A percentile compares a stretch with the other conserved stretches of the same genome.
Evolutionary conservation across 2,329 filamentous ascomycete species (phyloP).

Genomic region (Fusarium anthophilum): DNA sequence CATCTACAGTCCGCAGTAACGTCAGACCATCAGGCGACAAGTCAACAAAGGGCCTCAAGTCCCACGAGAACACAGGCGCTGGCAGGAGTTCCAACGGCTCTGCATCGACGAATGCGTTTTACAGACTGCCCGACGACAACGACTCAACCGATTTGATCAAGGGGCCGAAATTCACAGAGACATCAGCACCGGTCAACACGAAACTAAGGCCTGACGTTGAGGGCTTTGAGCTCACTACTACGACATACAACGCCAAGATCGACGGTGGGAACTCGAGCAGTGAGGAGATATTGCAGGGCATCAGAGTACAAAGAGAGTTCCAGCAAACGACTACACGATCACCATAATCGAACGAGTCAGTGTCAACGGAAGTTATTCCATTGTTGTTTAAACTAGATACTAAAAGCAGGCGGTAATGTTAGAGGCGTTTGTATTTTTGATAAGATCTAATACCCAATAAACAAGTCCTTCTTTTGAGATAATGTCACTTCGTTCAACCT

Average conservation of each 20-base stretch:
- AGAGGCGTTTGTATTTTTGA: background rate
- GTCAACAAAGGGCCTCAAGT: slow-evolving; percentile 30
- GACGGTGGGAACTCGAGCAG: slow-evolving; percentile 43
- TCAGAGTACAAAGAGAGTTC: slow-evolving; percentile 51
- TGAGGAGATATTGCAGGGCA: slow-evolving; percentile 52
- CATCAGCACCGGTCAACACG: background rate
- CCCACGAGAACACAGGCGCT: background rate
- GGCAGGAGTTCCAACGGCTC: slow-evolving; percentile 17
- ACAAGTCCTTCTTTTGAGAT: background rate
- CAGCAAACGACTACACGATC: slow-evolving; percentile 39
- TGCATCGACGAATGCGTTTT: slow-evolving; percentile 39
- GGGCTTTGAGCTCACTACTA: slow-evolving; percentile 45
- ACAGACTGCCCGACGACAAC: slow-evolving; percentile 47
- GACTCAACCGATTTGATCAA: slow-evolving; percentile 41
- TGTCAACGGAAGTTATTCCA: background rate
- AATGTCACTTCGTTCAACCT: background rate
- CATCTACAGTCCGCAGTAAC: slow-evolving; percentile 20
- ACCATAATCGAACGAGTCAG: background rate
- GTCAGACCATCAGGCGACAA: slow-evolving; percentile 30
- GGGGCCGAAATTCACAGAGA: background rate
- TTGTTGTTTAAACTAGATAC: background rate
- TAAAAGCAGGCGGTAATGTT: background rate
- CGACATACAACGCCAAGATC: slow-evolving; percentile 43
- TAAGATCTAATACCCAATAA: slow-evolving; percentile 1
- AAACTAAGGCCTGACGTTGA: slow-evolving; percentile 47